Percentiles rank a stretch among this genome's conserved stretches.
phyloP scores from a whole-genome alignment of 768 basidiomycete species.

The Pleurotus salmoneostramineus region DNA sequence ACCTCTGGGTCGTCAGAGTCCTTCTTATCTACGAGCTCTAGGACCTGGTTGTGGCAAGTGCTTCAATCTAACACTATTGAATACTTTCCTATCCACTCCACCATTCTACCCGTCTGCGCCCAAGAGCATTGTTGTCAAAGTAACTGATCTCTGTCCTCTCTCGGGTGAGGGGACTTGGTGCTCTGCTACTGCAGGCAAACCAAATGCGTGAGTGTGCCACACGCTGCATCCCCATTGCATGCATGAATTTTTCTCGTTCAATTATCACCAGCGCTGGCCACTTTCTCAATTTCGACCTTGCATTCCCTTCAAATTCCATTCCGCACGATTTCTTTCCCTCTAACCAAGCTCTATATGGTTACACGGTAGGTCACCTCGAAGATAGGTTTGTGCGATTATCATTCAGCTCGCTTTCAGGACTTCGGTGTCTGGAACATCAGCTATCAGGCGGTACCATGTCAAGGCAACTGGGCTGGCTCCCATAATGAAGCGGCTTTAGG shows the following conservation, averaged over 20 bases:
- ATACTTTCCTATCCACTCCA: constrained; percentile 62
- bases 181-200: constrained; percentile 53
- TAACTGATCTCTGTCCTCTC: constrained; percentile 77
- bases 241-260: neutral
- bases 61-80: constrained; percentile 72
- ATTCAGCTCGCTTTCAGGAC: constrained; percentile 39
- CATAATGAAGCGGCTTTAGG: constrained; percentile 60
- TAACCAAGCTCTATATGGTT: constrained; percentile 55
- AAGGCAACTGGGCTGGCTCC: constrained; percentile 59
- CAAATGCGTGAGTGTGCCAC: constrained; percentile 55
- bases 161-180: constrained; percentile 62
- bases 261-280: constrained; percentile 49
- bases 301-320: constrained; percentile 70
- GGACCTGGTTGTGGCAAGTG: constrained; percentile 76
- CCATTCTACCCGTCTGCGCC: constrained; percentile 62
- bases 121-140: constrained; percentile 67
- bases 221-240: neutral
- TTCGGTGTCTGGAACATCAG: constrained; percentile 87
- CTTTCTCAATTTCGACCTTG: constrained; percentile 80
- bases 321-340: constrained; percentile 74
- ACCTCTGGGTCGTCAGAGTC: neutral
- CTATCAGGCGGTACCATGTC: constrained; percentile 63
- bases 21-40: constrained; percentile 16
- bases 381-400: neutral
- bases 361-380: constrained; percentile 1